Conservation (phyloP, 2,329 filamentous ascomycete genomes). For the Gyromitra esculenta region DNA sequence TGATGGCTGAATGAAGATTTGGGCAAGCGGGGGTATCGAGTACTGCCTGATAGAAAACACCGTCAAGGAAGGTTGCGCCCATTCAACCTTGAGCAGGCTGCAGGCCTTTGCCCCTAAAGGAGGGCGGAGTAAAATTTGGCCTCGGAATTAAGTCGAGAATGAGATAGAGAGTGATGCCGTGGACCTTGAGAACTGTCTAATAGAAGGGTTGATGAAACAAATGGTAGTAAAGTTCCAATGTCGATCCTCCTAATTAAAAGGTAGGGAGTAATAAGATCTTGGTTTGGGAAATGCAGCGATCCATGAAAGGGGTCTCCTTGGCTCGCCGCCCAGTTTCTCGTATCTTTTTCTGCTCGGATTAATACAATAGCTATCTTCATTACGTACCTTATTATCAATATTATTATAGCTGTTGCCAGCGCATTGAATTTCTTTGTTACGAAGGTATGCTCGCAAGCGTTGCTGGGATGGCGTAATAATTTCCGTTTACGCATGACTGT, state of each 20-base stretch:
- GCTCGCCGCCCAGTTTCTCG: not conserved
- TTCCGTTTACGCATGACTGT: conserved; percentile 15
- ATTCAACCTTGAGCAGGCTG: too few relatives aligned
- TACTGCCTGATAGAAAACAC: not conserved
- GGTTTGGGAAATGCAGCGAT: not conserved
- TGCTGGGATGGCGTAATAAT: conserved; percentile 21
- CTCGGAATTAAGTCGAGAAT: too few relatives aligned
- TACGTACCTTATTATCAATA: not conserved
- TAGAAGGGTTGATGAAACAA: too few relatives aligned
- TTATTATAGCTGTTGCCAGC: conserved; percentile 27
- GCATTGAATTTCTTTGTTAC: conserved; percentile 8
- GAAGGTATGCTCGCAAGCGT: conserved; percentile 18
- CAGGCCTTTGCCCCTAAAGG: too few relatives aligned
- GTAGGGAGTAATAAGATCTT: not conserved
- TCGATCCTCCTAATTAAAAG: not conserved
- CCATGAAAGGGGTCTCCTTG: conserved; percentile 4
- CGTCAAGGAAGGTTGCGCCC: not conserved
- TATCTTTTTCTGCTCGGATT: conserved; percentile 1
- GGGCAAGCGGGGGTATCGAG: not conserved
- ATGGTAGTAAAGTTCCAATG: not conserved
- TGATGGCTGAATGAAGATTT: not conserved
- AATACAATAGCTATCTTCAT: conserved; percentile 1
- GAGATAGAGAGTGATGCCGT: not conserved
- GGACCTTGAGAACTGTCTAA: too few relatives aligned
- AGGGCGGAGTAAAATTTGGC: not conserved